Evolutionary conservation across 805 yeast species (phyloP), one percentile per base, ranked within the genome.

Genomic region (Candida sphagnicola): DNA sequence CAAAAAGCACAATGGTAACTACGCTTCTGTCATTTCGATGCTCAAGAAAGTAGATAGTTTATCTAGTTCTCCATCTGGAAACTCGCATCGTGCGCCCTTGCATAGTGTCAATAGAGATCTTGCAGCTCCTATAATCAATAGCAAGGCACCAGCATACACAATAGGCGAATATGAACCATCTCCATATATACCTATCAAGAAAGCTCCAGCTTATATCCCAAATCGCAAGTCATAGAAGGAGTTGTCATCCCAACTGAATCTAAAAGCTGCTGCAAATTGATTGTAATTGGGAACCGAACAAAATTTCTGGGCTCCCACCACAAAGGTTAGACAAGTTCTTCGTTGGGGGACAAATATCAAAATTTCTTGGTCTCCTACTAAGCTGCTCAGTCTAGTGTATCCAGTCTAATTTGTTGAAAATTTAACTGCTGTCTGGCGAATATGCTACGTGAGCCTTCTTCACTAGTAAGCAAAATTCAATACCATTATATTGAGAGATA

Each of bases 91-190:
- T 5, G 29, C 29, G 5, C 29, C 29, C 6, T 26, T 26, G 13
- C 14, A 8, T 13, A n/a, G 6, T 12, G 5, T 26, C 6, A 26
- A 26, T 13, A 26, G 15, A 26, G 14, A 26, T 8, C 6, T n/a
- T 8, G 15, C 15, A 13, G 6, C 29, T n/a, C n/a, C n/a, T n/a
- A n/a, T n/a, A 26, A 13, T 26, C 13, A 5, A 47, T 31, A 38
- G 19, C 24, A 28, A 29, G 37, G 45, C 47, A 4, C 41, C 46
- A 19, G 29, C 44, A 15, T 37, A 41, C 33, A 28, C 38, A 14
- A 43, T 43, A 18, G 31, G 34, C 18, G 28, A 41, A n/a, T 6
- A 14, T 8, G 33, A 5, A 5, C 12, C 16, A 8, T 14, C 35
- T 19, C 6, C 24, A 21, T 15, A 24, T 18, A 14, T 13, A 8